These are phyloP conservation scores for Cyclotella cryptica DNA, from an alignment of 108 stramenopile species.

Conservation along the genomic window DNA sequence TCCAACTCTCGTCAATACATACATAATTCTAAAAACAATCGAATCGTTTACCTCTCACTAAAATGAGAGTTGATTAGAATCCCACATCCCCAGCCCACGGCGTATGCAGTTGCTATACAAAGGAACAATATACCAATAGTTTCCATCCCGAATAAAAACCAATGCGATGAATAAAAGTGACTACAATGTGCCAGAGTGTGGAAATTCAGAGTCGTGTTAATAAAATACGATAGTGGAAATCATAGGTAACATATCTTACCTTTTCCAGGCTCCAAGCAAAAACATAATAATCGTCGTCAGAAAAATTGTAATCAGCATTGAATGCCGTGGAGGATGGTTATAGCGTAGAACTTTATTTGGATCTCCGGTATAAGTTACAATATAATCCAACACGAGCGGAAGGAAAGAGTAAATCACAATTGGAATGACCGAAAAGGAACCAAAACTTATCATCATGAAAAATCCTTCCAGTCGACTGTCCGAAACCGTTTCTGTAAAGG, in stretches of 20 bases:
- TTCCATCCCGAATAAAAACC: conserved; percentile 67
- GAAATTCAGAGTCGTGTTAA: not conserved
- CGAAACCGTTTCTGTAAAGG: conserved; percentile 40
- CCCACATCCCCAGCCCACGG: conserved; percentile 39
- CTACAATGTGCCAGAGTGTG: conserved; percentile 3
- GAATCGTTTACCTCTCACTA: not conserved
- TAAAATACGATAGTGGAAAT: not conserved
- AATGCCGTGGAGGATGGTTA: conserved; percentile 4
- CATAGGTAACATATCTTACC: conserved; percentile 32
- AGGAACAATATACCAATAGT: conserved; percentile 61
- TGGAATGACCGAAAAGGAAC: conserved; percentile 68
- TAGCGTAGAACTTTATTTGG: conserved; percentile 1
- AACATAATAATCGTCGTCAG: conserved; percentile 58
- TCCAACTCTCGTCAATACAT: too few relatives aligned
- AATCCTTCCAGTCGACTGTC: conserved; percentile 71
- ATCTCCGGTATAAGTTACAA: conserved; percentile 4
- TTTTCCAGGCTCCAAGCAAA: conserved; percentile 83
- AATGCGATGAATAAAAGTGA: conserved; percentile 61
- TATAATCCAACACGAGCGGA: conserved; percentile 21
- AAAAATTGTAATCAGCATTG: conserved; percentile 38
- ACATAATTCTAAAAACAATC: too few relatives aligned
- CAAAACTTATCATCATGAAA: conserved; percentile 80
- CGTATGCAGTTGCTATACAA: conserved; percentile 60
- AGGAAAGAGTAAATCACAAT: conserved; percentile 56
- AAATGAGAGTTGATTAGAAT: not conserved